Conservation (phyloP, 352 stramenopile genomes). For the Phytophthora sojae region DNA sequence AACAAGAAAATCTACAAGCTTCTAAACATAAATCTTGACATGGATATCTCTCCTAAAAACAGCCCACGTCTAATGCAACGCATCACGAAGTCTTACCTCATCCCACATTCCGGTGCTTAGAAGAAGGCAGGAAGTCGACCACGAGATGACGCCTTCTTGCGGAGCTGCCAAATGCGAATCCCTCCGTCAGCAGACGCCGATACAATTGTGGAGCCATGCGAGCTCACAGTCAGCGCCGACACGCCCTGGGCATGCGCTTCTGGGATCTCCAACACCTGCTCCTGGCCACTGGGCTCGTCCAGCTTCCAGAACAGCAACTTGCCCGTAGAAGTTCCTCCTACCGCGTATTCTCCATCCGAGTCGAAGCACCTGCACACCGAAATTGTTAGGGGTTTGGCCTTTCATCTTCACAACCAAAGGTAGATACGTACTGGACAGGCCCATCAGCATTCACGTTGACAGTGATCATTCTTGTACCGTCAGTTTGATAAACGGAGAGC, state of each 20-base stretch:
- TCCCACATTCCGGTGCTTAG: slow-evolving; percentile 18
- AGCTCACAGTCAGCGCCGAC: slow-evolving; percentile 68
- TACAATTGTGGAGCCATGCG: slow-evolving; percentile 65
- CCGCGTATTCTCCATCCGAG: slow-evolving; percentile 79
- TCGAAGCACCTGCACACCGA: slow-evolving; percentile 67
- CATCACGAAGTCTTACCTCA: neutral
- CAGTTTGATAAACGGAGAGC: slow-evolving; percentile 68
- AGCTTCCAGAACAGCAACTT: slow-evolving; percentile 88
- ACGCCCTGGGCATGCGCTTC: slow-evolving; percentile 71
- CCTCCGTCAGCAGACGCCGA: slow-evolving; percentile 69
- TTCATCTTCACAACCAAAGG: neutral
- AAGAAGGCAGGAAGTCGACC: slow-evolving; percentile 70
- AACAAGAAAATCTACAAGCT: neutral
- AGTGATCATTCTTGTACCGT: slow-evolving; percentile 64
- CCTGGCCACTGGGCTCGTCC: slow-evolving; percentile 65
- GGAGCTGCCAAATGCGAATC: slow-evolving; percentile 82
- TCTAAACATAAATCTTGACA: slow-evolving; percentile 14
- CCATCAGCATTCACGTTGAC: slow-evolving; percentile 71
- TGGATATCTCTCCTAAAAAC: neutral
- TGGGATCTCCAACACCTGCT: slow-evolving; percentile 80
- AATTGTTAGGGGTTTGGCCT: neutral
- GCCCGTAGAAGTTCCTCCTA: slow-evolving; percentile 76
- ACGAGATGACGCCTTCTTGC: slow-evolving; percentile 60
- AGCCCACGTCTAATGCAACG: neutral
- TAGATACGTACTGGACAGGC: slow-evolving; percentile 55